Evolutionary conservation across 116 monocot genomes (phyloP).

Genomic region (Posidonia oceanica): DNA sequence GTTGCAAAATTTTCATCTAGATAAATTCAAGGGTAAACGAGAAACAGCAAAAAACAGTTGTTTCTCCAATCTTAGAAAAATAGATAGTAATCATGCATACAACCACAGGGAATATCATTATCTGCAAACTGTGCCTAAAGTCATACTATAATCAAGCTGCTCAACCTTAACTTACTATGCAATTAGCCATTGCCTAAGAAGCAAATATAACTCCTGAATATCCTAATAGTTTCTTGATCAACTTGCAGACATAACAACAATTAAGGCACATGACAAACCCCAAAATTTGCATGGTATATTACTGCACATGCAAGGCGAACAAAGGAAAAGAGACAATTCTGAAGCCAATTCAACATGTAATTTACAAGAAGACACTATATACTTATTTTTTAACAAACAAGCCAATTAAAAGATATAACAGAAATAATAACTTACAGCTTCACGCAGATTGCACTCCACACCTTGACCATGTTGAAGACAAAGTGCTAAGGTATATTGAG

Average conservation of each 20-base stretch:
- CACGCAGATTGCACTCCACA: conserved; percentile 13
- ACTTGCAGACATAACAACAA: not conserved
- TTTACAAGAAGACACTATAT: not conserved
- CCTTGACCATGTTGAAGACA: conserved; percentile 54
- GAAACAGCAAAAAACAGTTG: no score
- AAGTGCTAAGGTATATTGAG: conserved; percentile 63
- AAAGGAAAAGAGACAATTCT: not conserved
- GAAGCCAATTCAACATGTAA: not conserved
- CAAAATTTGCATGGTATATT: not conserved
- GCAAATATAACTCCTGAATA: not conserved
- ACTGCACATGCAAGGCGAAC: not conserved
- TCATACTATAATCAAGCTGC: no score
- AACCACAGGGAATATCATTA: no score
- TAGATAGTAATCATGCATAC: no score
- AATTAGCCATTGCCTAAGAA: no score
- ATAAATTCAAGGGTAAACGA: no score
- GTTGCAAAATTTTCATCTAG: no score
- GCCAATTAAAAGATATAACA: not conserved
- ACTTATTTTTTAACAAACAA: not conserved
- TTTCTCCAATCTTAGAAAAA: no score
- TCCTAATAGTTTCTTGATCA: not conserved
- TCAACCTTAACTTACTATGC: no score
- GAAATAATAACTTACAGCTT: conserved; percentile 33
- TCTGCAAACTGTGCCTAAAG: no score
- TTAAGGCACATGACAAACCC: not conserved